These are phyloP conservation scores for Aureobasidium uvarum DNA, from an alignment of 2,329 filamentous ascomycete genomes.

Conservation along the genomic window DNA sequence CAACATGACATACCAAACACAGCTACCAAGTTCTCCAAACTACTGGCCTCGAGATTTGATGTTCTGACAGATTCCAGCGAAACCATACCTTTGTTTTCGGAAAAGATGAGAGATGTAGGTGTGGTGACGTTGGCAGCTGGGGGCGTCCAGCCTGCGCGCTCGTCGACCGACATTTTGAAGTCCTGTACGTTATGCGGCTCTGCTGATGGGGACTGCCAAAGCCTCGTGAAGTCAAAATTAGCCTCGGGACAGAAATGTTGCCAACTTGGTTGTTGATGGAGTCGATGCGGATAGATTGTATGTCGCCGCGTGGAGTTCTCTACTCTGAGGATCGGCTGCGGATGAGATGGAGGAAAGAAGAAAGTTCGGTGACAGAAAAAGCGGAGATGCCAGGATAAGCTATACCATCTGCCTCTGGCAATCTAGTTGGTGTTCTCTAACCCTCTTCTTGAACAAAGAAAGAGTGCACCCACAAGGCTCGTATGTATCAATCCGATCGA, in stretches of 20 bases:
- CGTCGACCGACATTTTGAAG: constrained; percentile 10
- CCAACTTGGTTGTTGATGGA: neutral
- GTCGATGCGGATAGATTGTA: neutral
- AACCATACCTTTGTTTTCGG: constrained; percentile 29
- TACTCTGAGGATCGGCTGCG: neutral
- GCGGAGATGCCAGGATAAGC: neutral
- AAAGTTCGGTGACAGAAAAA: neutral
- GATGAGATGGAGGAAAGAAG: neutral
- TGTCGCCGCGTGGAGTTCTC: neutral
- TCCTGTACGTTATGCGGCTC: neutral
- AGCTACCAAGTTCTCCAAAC: constrained; percentile 36
- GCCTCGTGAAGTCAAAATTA: neutral
- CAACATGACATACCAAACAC: constrained; percentile 35
- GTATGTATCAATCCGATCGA: neutral
- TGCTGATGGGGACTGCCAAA: neutral
- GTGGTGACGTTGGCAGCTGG: constrained; percentile 13
- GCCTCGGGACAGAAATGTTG: neutral
- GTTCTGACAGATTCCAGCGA: constrained; percentile 35
- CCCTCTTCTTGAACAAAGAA: neutral
- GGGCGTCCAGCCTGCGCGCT: constrained; percentile 16
- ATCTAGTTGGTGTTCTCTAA: neutral
- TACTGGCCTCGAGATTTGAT: constrained; percentile 36
- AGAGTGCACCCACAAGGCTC: neutral
- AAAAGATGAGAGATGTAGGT: constrained; percentile 29
- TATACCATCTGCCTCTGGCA: neutral